Evolutionary conservation across 1,284 basidiomycete genomes (phyloP).

Genomic region (Ceratobasidium sp.): DNA sequence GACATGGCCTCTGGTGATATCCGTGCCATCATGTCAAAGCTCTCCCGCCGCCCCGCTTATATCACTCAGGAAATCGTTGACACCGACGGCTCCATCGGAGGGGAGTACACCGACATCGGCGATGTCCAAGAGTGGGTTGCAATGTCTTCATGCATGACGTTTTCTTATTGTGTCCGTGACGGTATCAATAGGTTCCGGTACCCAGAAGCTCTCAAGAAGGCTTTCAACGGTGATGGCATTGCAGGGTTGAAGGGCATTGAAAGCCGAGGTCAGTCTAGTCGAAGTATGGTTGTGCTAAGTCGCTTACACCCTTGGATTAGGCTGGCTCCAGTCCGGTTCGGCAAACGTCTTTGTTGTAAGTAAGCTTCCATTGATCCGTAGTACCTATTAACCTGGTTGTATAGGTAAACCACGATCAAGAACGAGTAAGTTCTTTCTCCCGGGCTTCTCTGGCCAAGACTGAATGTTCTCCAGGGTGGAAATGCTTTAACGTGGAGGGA

Average conservation of each 20-base stretch:
- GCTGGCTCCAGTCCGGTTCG: slow-evolving; percentile 64
- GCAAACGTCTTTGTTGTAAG: slow-evolving; percentile 71
- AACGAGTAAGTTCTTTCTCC: slow-evolving; percentile 59
- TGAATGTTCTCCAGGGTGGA: slow-evolving; percentile 49
- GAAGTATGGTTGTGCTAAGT: neutral
- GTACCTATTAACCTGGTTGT: neutral
- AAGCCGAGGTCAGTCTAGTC: slow-evolving; percentile 57
- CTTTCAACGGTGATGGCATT: slow-evolving; percentile 65
- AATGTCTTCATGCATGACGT: neutral
- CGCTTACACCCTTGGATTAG: slow-evolving; percentile 51
- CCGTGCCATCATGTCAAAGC: slow-evolving; percentile 65
- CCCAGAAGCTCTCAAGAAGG: slow-evolving; percentile 62
- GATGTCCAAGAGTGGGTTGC: slow-evolving; percentile 70
- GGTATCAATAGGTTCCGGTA: slow-evolving; percentile 70
- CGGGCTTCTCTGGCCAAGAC: slow-evolving; percentile 54
- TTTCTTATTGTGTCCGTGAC: neutral
- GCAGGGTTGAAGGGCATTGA: slow-evolving; percentile 66
- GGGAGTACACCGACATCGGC: slow-evolving; percentile 53
- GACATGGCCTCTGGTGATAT: slow-evolving; percentile 49
- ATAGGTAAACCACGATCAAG: slow-evolving; percentile 71
- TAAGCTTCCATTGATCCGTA: neutral
- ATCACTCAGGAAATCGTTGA: slow-evolving; percentile 20
- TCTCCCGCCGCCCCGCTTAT: slow-evolving; percentile 59
- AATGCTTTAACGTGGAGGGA: slow-evolving; percentile 67
- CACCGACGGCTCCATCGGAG: slow-evolving; percentile 11